Base-by-base conservation (phyloP, 495 filamentous ascomycete species). In the Penicillium ochrochloron region DNA sequence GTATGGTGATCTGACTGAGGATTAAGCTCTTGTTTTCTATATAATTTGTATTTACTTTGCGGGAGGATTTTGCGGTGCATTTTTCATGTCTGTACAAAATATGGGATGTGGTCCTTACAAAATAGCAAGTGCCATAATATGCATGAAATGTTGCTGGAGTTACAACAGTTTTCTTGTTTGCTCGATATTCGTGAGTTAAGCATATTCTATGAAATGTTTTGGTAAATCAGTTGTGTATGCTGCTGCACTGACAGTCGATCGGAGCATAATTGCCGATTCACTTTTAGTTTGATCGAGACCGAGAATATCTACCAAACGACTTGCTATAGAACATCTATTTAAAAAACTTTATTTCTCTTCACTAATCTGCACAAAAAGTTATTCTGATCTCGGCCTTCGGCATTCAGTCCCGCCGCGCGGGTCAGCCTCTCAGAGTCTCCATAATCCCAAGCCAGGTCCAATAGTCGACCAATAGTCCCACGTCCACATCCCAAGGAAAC, bases 1-100 rank as follows among this genome's bases (percentile, higher is more conserved):
- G 82, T 98, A 98, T 80, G 96, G 96, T 61, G 96, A 98, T 77
- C 80, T 96, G 74, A 93, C 90, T 17, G 92, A 94, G 80, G 93
- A 97, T 76, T 92, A 88, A 51, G 17, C 11, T 33, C 1, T 41
- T 34, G 25, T 71, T 57, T 53, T 17, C n/a, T 34, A 46, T 17
- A 46, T 19, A 65, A 58, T 48, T 48, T 58, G 59, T 66, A 39
- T 64, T 60, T 66, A 14, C 41, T 58, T 42, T 60, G 61, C 57
- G 48, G 62, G 59, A 62, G 68, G 59, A 70, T 54, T 57, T 57
- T n/a, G 46, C 19, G 39, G 53, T 50, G 61, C 46, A 11, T 46
- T 63, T 63, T 48, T 21, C 2, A 23, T 48, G 10, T 58, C 62
- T 70, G 68, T 68, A 70, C 57, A 70, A 57, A 63, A 59, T 57